Evolutionary conservation across 2,329 filamentous ascomycete species (phyloP).

Genomic region (Cercospora zeina): DNA sequence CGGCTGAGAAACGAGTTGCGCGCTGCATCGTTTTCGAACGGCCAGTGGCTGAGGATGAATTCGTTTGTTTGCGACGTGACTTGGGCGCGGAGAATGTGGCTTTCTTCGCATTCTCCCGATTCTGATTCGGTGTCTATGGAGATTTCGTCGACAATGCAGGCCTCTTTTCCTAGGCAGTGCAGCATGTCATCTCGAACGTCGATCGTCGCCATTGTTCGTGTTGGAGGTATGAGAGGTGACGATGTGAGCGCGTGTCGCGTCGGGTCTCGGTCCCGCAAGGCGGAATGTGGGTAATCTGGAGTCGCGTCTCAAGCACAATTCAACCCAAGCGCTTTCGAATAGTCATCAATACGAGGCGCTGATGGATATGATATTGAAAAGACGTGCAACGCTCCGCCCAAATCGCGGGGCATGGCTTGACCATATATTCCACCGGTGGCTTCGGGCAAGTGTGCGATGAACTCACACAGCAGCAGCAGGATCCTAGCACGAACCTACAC

Average conservation of each 20-base stretch:
- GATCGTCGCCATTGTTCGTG: neutral
- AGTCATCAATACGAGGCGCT: neutral
- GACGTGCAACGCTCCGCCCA: neutral
- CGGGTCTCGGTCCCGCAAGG: neutral
- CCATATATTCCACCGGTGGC: slow-evolving; percentile 5
- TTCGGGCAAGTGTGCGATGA: neutral
- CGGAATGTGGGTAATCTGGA: neutral
- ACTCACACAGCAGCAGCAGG: neutral
- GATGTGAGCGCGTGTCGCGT: neutral
- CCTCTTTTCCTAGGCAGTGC: slow-evolving; percentile 3
- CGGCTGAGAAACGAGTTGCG: slow-evolving; percentile 9
- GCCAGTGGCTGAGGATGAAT: slow-evolving; percentile 20
- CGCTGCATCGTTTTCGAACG: slow-evolving; percentile 14
- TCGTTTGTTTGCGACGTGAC: slow-evolving; percentile 19
- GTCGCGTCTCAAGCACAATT: too few species aligned
- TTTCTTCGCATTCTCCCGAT: slow-evolving; percentile 3
- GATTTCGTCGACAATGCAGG: slow-evolving; percentile 4
- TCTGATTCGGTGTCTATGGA: slow-evolving; percentile 5
- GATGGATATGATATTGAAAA: neutral
- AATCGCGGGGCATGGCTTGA: neutral
- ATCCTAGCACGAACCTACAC: neutral
- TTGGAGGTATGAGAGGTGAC: too few species aligned
- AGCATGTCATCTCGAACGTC: neutral
- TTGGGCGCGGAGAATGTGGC: slow-evolving; percentile 13
- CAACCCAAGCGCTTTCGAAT: neutral